Evolutionary conservation across 148 eudicot genomes (phyloP).

Genomic region (Chenopodium formosanum): DNA sequence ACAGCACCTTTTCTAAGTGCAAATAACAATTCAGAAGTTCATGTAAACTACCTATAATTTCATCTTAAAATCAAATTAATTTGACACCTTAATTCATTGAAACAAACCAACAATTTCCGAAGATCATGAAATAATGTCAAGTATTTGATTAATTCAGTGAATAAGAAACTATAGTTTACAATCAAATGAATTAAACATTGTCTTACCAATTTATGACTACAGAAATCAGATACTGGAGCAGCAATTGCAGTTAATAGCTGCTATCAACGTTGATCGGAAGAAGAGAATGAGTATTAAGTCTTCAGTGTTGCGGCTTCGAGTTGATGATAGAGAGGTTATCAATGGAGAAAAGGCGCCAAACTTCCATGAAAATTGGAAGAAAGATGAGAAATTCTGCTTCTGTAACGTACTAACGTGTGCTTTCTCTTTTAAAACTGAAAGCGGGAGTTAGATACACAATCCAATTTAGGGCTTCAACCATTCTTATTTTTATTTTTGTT

Average conservation of each 20-base stretch:
- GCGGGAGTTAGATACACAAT: background rate
- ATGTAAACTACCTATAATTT: too few relatives aligned
- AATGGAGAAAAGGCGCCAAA: background rate
- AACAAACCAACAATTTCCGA: background rate
- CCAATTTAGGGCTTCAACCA: too few relatives aligned
- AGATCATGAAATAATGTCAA: background rate
- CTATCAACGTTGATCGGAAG: background rate
- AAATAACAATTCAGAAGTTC: too few relatives aligned
- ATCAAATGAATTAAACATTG: background rate
- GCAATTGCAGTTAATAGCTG: background rate
- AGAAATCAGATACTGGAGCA: background rate
- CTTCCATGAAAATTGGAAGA: background rate
- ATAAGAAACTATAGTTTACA: background rate
- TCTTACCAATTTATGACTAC: background rate
- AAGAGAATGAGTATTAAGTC: background rate
- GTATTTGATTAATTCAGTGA: background rate
- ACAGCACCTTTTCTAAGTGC: too few relatives aligned
- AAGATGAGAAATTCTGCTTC: too few relatives aligned
- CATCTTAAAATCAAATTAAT: too few relatives aligned
- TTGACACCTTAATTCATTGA: too few relatives aligned
- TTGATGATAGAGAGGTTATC: too few relatives aligned
- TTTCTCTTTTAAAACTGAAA: background rate
- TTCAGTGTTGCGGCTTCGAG: background rate
- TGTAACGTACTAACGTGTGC: background rate
- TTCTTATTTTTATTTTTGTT: too few relatives aligned